Evolutionary conservation across 2,329 filamentous ascomycete species (phyloP).

Genomic region (Diplodia sapinea): DNA sequence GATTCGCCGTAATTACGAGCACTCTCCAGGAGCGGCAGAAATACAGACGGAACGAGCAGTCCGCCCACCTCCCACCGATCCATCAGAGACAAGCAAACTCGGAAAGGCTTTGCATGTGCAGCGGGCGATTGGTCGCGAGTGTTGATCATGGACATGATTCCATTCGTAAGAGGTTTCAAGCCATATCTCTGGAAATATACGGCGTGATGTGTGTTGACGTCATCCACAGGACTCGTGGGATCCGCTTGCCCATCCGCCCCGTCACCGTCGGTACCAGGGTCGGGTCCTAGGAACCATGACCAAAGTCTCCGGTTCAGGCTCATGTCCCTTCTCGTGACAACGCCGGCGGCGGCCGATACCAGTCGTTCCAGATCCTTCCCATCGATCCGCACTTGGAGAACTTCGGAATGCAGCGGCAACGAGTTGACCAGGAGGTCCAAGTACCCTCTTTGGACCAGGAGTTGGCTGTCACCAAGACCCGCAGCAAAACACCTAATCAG

Average conservation of each 20-base stretch:
- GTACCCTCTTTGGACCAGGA: conserved; percentile 92
- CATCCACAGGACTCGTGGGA: conserved; percentile 45
- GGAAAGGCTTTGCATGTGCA: conserved; percentile 82
- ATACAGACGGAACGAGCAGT: conserved; percentile 84
- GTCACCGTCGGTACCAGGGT: conserved; percentile 52
- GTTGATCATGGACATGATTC: conserved; percentile 76
- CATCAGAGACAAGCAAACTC: conserved; percentile 94
- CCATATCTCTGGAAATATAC: conserved; percentile 83
- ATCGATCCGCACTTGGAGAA: conserved; percentile 77
- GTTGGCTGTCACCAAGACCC: conserved; percentile 83
- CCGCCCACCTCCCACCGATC: conserved; percentile 97
- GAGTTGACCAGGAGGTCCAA: conserved; percentile 91
- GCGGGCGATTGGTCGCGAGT: conserved; percentile 52
- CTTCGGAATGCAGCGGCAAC: conserved; percentile 79
- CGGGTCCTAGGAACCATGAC: conserved; percentile 92
- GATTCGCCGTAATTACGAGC: conserved; percentile 74
- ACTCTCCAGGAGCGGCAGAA: conserved; percentile 82
- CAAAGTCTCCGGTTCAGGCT: conserved; percentile 93
- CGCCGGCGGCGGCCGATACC: conserved; percentile 80
- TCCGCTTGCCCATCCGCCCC: conserved; percentile 46
- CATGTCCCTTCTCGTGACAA: conserved; percentile 92
- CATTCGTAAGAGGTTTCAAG: conserved; percentile 72
- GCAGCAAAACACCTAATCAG: conserved; percentile 90
- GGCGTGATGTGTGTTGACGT: conserved; percentile 55
- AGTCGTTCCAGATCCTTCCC: conserved; percentile 79